Base-by-base conservation (phyloP, 192 early-diverging fungal genomes). In the Podila verticillata region DNA sequence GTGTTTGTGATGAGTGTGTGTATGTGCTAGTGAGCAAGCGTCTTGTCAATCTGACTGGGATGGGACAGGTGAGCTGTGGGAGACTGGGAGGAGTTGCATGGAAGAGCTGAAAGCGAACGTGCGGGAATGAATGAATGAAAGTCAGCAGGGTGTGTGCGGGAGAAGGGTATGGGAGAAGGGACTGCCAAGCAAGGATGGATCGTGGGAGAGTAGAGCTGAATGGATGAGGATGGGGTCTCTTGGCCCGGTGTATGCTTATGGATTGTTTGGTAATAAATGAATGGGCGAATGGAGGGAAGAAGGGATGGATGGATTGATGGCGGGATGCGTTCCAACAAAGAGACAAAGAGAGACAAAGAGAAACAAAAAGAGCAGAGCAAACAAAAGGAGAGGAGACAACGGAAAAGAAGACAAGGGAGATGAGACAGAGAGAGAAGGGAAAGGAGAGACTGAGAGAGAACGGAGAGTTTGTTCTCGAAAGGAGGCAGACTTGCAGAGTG, bases 311-410 rank as follows among this genome's bases (percentile, higher is more conserved):
- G 49, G n/a, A 2, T 54, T 3, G 49, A 24, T 54, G 49, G 49
- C 49, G 22, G 19, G 48, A n/a, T 51, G 20, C 22, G 20, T 54
- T 54, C 19, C 7, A 20, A 54, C 12, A 22, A 8, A 22, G 2
- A 22, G 3, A 51, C 0, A 35, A 7, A 35, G 9, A 35, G 35
- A 35, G 7, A 3, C 2, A 3, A 9, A 35, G 48, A 17, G 49
- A 22, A 39, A 24, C 49, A 54, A 20, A 34, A 32, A 28, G 31
- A 24, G 15, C 17, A 26, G 39, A 31, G 66, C 30, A n/a, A 31
- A 39, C 12, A 63, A 32, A 63, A 17, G 31, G 61, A 31, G 48
- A 29, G 28, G 65, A 56, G 32, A 36, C 26, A 66, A 47, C 34
- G 44, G 32, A 54, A 2, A 19, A 57, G 56, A 57, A 57, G 22